Evolutionary conservation across 306 rosid genomes (phyloP).

Genomic region (Calophaca sinica): DNA sequence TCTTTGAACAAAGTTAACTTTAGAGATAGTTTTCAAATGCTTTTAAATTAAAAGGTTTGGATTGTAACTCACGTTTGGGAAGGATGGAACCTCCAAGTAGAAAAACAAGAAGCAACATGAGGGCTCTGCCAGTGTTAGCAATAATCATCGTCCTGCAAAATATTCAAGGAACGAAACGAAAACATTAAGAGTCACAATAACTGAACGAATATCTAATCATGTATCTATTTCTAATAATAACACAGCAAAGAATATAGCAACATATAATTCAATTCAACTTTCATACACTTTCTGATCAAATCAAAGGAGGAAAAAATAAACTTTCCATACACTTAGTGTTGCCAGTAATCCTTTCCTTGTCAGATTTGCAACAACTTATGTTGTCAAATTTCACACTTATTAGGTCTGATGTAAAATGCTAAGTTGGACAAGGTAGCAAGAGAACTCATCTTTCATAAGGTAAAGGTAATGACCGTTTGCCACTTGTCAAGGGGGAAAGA

Average conservation of each 20-base stretch:
- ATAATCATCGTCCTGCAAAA: slow-evolving; percentile 93
- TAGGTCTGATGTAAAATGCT: neutral
- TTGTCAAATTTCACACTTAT: neutral
- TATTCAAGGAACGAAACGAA: too few species aligned
- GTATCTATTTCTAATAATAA: too few species aligned
- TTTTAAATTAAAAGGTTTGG: neutral
- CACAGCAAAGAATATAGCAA: too few species aligned
- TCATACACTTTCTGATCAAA: too few species aligned
- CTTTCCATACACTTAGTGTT: too few species aligned
- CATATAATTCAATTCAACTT: too few species aligned
- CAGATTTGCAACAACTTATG: slow-evolving; percentile 37
- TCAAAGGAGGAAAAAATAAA: too few species aligned
- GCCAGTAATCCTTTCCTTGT: slow-evolving; percentile 82
- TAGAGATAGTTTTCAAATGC: slow-evolving; percentile 6
- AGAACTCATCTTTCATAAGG: too few species aligned
- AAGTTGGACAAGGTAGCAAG: too few species aligned
- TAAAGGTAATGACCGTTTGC: neutral
- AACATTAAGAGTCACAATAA: too few species aligned
- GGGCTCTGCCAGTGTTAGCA: slow-evolving; percentile 91
- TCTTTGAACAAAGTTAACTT: slow-evolving; percentile 6
- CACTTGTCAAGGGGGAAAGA: neutral
- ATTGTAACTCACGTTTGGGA: slow-evolving; percentile 70
- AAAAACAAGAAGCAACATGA: slow-evolving; percentile 77
- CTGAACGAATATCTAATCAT: too few species aligned
- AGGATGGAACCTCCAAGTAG: slow-evolving; percentile 89